Percentiles rank a stretch among this genome's conserved stretches.
Evolutionary conservation across 345 rosid genomes (phyloP).

Genomic region (Pelargonium nanum): DNA sequence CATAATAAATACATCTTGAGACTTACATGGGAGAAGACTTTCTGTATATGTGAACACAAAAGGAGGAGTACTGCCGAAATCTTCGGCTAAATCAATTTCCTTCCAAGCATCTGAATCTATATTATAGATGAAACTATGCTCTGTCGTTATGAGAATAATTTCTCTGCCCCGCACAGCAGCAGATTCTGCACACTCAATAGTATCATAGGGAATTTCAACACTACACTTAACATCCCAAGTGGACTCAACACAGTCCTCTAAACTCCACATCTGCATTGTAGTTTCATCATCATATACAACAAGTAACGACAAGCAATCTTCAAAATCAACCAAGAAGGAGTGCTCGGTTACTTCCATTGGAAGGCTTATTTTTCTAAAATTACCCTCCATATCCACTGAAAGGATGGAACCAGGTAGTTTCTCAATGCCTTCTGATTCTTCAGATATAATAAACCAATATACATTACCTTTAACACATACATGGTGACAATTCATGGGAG

Average conservation of each 20-base stretch:
- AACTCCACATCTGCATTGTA: constrained; percentile 16
- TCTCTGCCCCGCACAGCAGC: constrained; percentile 7
- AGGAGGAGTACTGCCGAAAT: neutral
- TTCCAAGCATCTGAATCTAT: constrained; percentile 7
- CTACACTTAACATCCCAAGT: constrained; percentile 10
- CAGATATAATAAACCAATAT: constrained; percentile 16
- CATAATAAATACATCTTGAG: neutral
- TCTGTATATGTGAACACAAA: constrained; percentile 15
- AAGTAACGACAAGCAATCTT: constrained; percentile 15
- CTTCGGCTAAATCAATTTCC: neutral
- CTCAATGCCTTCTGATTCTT: constrained; percentile 6
- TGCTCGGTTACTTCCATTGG: neutral
- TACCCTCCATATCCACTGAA: constrained; percentile 1
- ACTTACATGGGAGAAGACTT: constrained; percentile 27
- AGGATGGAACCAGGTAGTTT: constrained; percentile 7
- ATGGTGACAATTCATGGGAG: constrained; percentile 18
- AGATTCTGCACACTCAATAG: constrained; percentile 5
- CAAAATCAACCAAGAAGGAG: constrained; percentile 1
- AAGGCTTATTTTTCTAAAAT: neutral
- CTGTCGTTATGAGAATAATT: constrained; percentile 14
- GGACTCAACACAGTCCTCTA: constrained; percentile 1
- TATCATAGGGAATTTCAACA: neutral
- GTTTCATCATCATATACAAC: constrained; percentile 4
- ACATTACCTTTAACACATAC: constrained; percentile 17
- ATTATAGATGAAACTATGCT: constrained; percentile 12